These are phyloP conservation scores for Puccinia brachypodii DNA, from an alignment of 1,284 basidiomycete species.

Conservation along the genomic window DNA sequence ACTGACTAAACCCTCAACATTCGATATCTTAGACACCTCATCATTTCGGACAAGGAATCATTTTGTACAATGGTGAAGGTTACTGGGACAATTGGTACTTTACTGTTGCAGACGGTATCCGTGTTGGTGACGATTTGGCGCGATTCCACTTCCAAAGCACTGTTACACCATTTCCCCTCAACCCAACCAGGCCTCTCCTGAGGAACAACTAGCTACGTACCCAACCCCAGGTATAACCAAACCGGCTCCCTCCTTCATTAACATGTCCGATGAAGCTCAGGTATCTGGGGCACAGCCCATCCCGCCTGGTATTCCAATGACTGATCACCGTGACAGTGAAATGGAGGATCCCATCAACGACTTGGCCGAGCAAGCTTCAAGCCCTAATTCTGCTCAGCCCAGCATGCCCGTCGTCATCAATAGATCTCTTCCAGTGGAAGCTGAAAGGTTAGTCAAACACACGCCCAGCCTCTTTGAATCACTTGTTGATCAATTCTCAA, in stretches of 20 bases:
- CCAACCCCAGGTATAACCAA: too few relatives aligned
- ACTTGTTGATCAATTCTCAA: background rate
- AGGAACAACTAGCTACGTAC: too few relatives aligned
- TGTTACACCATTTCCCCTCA: conserved; percentile 43
- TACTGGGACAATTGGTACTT: conserved; percentile 60
- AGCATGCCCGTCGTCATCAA: background rate
- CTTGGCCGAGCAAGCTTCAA: background rate
- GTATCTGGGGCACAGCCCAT: too few relatives aligned
- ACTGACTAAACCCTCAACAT: background rate
- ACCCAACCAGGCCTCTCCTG: background rate
- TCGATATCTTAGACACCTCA: conserved; percentile 55
- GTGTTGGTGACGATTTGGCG: conserved; percentile 59
- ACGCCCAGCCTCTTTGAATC: background rate
- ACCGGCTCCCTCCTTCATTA: too few relatives aligned
- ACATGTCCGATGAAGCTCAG: background rate
- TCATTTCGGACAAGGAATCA: conserved; percentile 60
- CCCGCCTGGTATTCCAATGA: too few relatives aligned
- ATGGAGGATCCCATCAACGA: background rate
- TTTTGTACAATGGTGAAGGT: conserved; percentile 59
- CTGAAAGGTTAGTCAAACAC: background rate
- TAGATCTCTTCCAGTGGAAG: background rate
- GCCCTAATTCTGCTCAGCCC: background rate
- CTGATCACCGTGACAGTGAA: background rate
- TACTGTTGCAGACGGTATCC: conserved; percentile 59
- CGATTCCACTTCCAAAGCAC: conserved; percentile 60